phyloP scores from a whole-genome alignment of 805 yeast genomes.

The Candida pseudofarinosa region DNA sequence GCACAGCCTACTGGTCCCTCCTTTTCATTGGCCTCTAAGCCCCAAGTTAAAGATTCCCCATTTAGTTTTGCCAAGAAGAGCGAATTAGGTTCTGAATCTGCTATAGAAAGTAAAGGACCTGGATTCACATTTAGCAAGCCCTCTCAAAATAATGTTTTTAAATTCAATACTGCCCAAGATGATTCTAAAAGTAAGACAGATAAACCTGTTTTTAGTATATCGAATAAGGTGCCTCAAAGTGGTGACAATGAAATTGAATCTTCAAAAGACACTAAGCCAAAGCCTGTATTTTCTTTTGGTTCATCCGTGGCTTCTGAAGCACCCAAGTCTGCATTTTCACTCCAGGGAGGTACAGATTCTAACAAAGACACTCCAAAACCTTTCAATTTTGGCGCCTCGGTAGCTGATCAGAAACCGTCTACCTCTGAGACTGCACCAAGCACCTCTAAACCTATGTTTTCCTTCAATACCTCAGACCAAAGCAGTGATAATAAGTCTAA shows the following conservation, averaged over 20 bases:
- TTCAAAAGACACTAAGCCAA: constrained; percentile 9
- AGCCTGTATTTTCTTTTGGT: constrained; percentile 24
- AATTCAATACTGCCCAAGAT: constrained; percentile 8
- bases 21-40: constrained; percentile 25
- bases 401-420: not conserved
- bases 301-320: constrained; percentile 7
- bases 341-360: constrained; percentile 11
- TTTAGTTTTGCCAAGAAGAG: constrained; percentile 33
- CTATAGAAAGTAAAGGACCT: constrained; percentile 71
- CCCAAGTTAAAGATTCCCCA: constrained; percentile 31
- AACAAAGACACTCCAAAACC: constrained; percentile 12
- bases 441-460: constrained; percentile 20
- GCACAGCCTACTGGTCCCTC: constrained; percentile 34
- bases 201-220: constrained; percentile 18
- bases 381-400: constrained; percentile 15
- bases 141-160: constrained; percentile 33
- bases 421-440: constrained; percentile 2
- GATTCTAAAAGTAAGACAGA: constrained; percentile 1
- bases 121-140: constrained; percentile 45
- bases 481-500: constrained; percentile 2
- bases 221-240: not conserved
- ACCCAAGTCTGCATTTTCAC: constrained; percentile 17
- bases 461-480: constrained; percentile 14
- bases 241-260: not conserved
- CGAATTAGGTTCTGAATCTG: constrained; percentile 56